Evolutionary conservation across 768 basidiomycete genomes (phyloP).

Genomic region (Phylloporus rhodoxanthus): DNA sequence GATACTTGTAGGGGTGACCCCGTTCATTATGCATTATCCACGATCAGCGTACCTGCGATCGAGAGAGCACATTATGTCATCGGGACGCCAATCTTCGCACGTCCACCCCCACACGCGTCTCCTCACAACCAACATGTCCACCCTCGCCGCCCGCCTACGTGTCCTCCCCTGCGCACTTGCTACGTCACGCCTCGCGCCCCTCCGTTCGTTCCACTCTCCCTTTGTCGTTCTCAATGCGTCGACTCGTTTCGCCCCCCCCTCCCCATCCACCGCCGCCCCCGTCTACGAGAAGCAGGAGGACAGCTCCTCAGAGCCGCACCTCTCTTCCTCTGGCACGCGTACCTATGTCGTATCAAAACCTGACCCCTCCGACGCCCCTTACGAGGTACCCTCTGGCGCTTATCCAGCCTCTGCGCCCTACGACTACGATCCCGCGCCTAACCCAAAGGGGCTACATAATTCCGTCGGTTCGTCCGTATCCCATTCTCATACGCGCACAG

Average conservation of each 20-base stretch:
- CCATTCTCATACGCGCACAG: conserved; percentile 27
- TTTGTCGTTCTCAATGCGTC: conserved; percentile 47
- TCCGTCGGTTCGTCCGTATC: conserved; percentile 45
- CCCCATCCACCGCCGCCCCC: conserved; percentile 26
- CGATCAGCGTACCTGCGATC: neutral
- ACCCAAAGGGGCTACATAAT: conserved; percentile 33
- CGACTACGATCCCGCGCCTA: conserved; percentile 37
- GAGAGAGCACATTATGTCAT: conserved; percentile 25
- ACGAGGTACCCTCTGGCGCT: conserved; percentile 69
- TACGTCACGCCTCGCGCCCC: neutral
- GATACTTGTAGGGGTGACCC: neutral
- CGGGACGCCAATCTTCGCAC: conserved; percentile 24
- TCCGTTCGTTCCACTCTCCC: conserved; percentile 61
- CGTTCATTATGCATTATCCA: neutral
- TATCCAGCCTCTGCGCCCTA: conserved; percentile 49
- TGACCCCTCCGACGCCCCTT: conserved; percentile 54
- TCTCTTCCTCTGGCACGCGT: conserved; percentile 42
- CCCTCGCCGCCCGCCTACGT: conserved; percentile 1
- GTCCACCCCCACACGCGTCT: conserved; percentile 4
- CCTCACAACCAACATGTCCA: conserved; percentile 22
- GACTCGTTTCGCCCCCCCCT: conserved; percentile 29
- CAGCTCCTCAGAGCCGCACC: conserved; percentile 42
- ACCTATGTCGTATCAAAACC: conserved; percentile 74
- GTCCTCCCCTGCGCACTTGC: conserved; percentile 2
- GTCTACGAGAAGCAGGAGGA: conserved; percentile 63